These are phyloP conservation scores for Rhodotorula sp. DNA, from an alignment of 1,284 basidiomycete genomes.

Conservation along the genomic window DNA sequence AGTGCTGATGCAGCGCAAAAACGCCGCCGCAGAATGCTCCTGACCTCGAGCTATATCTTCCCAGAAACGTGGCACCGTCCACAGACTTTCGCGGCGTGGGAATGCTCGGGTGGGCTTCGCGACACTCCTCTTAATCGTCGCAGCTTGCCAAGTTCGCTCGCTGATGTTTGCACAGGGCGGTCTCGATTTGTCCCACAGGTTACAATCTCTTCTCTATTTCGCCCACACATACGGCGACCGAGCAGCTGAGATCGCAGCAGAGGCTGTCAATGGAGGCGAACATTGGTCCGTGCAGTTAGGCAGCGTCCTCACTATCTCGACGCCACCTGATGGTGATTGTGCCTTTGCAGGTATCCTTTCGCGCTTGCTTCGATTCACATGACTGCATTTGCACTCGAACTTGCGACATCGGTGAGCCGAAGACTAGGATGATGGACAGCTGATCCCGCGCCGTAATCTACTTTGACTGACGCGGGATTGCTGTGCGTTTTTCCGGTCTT, in stretches of 20 bases:
- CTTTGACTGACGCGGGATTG: neutral
- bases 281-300: slow-evolving; percentile 17
- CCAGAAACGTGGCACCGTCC: slow-evolving; percentile 24
- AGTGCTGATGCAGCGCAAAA: too few relatives aligned
- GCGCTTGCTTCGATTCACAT: slow-evolving; percentile 39
- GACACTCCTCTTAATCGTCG: too few relatives aligned
- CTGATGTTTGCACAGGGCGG: too few relatives aligned
- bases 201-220: slow-evolving; percentile 30
- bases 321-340: neutral
- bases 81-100: slow-evolving; percentile 39
- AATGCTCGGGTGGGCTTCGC: slow-evolving; percentile 17
- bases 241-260: slow-evolving; percentile 31
- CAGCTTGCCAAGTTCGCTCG: too few relatives aligned
- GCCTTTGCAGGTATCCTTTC: slow-evolving; percentile 34
- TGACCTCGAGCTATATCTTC: neutral
- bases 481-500: too few relatives aligned
- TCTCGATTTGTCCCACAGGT: too few relatives aligned
- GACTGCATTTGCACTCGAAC: slow-evolving; percentile 34
- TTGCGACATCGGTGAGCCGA: slow-evolving; percentile 8
- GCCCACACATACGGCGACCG: slow-evolving; percentile 22
- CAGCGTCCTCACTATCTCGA: neutral
- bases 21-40: too few relatives aligned
- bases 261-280: slow-evolving; percentile 28
- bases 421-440: too few relatives aligned
- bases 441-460: neutral